A percentile compares a stretch with the other conserved stretches of the same genome.
Conservation (phyloP, 2,329 filamentous ascomycete species). For the Sphaerulina populicola region DNA sequence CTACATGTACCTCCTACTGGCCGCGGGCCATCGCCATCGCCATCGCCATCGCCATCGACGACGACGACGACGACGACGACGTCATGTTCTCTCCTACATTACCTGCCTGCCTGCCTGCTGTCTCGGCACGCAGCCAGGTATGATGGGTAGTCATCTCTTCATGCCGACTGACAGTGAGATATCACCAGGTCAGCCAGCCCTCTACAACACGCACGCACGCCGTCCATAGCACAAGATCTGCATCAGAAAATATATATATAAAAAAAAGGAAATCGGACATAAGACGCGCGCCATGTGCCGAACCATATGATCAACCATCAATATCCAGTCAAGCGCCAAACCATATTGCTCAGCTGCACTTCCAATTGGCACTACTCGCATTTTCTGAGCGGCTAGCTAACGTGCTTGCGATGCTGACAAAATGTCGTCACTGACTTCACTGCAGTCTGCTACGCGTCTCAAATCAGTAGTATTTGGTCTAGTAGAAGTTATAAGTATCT, state of each 20-base stretch:
- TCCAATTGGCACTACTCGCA: conserved; percentile 2
- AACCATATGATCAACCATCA: background rate
- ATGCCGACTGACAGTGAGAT: no score
- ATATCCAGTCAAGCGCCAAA: background rate
- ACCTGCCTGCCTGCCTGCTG: no score
- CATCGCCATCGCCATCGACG: background rate
- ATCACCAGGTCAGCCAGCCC: no score
- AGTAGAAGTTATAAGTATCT: background rate
- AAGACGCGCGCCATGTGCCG: background rate
- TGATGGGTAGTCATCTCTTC: no score
- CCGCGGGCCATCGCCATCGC: background rate
- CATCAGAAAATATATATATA: no score
- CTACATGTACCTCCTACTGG: background rate
- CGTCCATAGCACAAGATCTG: no score
- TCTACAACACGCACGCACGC: no score
- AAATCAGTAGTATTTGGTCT: background rate
- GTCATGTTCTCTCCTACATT: background rate
- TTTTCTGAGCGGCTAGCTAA: background rate
- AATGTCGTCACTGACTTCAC: conserved; percentile 10
- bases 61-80: background rate
- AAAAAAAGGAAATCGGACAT: background rate
- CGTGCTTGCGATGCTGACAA: background rate
- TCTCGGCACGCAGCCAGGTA: no score
- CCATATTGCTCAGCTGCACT: background rate
- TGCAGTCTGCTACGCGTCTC: background rate